Percentiles rank a stretch among this genome's conserved stretches.
These are phyloP conservation scores for Pseudogymnoascus sp. DNA, from an alignment of 2,329 filamentous ascomycete genomes.

Conservation along the genomic window DNA sequence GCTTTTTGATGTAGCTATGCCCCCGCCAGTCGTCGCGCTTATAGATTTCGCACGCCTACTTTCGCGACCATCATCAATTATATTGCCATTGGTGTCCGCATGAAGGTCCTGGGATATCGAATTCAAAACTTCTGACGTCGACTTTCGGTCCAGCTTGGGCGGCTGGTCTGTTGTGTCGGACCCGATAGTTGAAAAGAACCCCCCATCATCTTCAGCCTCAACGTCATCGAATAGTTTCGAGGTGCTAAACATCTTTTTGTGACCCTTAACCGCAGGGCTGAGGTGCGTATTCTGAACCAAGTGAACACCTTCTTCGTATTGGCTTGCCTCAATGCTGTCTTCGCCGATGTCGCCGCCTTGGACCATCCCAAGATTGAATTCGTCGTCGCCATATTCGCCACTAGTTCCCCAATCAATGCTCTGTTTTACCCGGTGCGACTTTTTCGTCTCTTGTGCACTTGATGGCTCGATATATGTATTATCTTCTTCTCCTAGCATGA, in stretches of 20 bases:
- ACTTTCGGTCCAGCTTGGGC: conserved; percentile 54
- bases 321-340: conserved; percentile 38
- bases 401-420: not conserved
- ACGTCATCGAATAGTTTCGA: conserved; percentile 33
- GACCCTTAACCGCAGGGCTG: conserved; percentile 1
- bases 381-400: conserved; percentile 9
- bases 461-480: not conserved
- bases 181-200: conserved; percentile 49
- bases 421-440: not conserved
- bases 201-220: conserved; percentile 37
- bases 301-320: conserved; percentile 62
- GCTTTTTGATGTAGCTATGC: conserved; percentile 22
- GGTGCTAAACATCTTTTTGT: conserved; percentile 20
- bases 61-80: conserved; percentile 15
- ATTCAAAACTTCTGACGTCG: conserved; percentile 58
- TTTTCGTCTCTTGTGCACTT: not conserved
- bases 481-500: conserved; percentile 30
- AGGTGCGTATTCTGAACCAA: conserved; percentile 39
- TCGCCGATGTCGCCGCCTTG: conserved; percentile 23
- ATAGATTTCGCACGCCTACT: conserved; percentile 14
- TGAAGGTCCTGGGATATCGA: conserved; percentile 35
- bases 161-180: conserved; percentile 23
- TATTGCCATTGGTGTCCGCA: conserved; percentile 16
- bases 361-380: not conserved
- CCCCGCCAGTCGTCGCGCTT: conserved; percentile 20